Evolutionary conservation across 1,284 basidiomycete species (phyloP).

Genomic region (Fereydounia khargensis): DNA sequence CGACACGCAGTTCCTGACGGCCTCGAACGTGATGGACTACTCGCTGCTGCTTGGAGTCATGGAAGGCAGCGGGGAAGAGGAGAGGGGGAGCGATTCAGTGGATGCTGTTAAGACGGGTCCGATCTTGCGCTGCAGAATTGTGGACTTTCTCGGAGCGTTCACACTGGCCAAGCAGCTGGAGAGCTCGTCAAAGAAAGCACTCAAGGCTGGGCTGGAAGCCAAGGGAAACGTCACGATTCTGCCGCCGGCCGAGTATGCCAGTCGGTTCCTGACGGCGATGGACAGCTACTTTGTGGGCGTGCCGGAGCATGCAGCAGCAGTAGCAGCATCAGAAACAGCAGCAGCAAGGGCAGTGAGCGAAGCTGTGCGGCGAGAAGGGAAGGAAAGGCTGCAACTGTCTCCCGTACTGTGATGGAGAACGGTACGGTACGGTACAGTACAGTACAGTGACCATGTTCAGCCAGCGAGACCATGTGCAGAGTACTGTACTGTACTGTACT

Average conservation of each 20-base stretch:
- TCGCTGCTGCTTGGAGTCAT: conserved; percentile 48
- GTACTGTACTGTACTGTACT: no score
- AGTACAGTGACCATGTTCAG: no score
- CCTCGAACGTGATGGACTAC: conserved; percentile 51
- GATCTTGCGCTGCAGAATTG: conserved; percentile 36
- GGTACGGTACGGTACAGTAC: no score
- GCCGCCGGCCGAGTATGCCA: conserved; percentile 46
- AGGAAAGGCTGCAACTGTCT: no score
- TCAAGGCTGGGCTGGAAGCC: conserved; percentile 35
- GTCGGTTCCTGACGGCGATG: conserved; percentile 36
- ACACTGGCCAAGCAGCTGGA: conserved; percentile 48
- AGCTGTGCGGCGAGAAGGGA: no score
- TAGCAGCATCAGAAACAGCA: no score
- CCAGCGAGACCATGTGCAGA: no score
- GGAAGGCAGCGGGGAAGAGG: conserved; percentile 7
- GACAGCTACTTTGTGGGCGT: conserved; percentile 40
- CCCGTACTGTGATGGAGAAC: no score
- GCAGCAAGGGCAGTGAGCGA: no score
- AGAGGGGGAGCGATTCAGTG: neutral
- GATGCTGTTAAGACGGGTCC: conserved; percentile 7
- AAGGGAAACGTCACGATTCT: conserved; percentile 47
- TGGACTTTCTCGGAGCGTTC: conserved; percentile 50
- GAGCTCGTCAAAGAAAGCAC: conserved; percentile 43
- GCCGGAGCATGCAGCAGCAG: no score
- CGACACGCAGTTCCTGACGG: conserved; percentile 44